phyloP scores from a whole-genome alignment of 495 filamentous ascomycete genomes.

The Copromyces sp. region DNA sequence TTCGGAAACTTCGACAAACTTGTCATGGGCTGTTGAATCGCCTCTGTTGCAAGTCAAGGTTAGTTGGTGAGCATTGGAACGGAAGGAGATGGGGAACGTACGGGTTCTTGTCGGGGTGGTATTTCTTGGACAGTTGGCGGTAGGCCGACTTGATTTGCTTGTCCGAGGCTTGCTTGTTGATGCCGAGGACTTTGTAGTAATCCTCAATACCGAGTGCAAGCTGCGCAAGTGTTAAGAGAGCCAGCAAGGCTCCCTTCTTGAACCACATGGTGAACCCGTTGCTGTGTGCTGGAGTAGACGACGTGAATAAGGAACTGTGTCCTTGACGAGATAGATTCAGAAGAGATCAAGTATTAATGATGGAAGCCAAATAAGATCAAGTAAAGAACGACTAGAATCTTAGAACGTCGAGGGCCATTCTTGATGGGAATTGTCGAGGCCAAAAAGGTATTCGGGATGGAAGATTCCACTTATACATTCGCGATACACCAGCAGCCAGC shows the following conservation, averaged over 20 bases:
- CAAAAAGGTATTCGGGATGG: no score
- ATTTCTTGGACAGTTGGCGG: constrained; percentile 85
- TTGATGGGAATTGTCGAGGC: no score
- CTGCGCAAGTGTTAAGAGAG: constrained; percentile 37
- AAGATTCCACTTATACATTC: constrained; percentile 10
- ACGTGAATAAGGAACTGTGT: neutral
- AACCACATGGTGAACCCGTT: constrained; percentile 28
- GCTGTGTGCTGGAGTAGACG: neutral
- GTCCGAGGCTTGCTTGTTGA: constrained; percentile 73
- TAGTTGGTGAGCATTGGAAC: constrained; percentile 4
- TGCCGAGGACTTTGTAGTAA: constrained; percentile 84
- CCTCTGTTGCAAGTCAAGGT: constrained; percentile 34
- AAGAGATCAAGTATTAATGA: neutral
- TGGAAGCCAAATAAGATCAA: neutral
- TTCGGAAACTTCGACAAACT: constrained; percentile 91
- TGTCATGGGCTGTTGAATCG: constrained; percentile 72
- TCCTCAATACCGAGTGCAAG: constrained; percentile 50
- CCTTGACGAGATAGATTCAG: neutral
- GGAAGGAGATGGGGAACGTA: constrained; percentile 33
- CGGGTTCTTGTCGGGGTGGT: constrained; percentile 98
- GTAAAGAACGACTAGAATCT: constrained; percentile 5
- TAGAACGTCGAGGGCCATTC: neutral
- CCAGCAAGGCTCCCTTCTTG: constrained; percentile 27
- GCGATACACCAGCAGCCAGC: constrained; percentile 17
- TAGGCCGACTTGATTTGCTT: constrained; percentile 96